Base-by-base conservation (phyloP, 257 asterid species). In the Capsicum chinense region DNA sequence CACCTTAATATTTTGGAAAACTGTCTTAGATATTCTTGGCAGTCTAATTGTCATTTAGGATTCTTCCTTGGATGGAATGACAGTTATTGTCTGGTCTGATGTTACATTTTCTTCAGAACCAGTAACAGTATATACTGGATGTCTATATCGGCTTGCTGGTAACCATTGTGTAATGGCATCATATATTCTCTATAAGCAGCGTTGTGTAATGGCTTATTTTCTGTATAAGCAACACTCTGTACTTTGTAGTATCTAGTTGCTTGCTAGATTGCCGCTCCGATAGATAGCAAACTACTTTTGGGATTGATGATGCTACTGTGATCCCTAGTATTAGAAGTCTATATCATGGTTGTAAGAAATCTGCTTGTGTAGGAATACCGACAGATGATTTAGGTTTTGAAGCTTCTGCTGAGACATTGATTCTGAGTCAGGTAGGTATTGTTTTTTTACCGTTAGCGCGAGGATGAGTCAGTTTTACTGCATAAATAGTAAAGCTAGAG, bases 81-180 rank as follows among this genome's bases (percentile, higher is more conserved):
- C 81, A 76, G 39, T 54, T 52, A 14, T 52, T 56, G 19, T 50
- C 12, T 74, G 37, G 60, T 52, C 80, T 50, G 62, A 73, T 21
- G 62, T 50, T 74, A 74, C 44, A 50, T 74, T 74, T 74, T 16
- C 60, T 73, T 50, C 80, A 6, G 80, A 50, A 74, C 21, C 80
- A 74, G 60, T 50, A 74, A 13, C 80, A 74, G 60, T 50, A 74
- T 74, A 52, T 21, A 74, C 6, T 74, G 60, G 33, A 50, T 19
- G 80, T 50, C 19, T 50, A 26, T 50, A 21, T 74, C 17, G 9
- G 15, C 15, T 63, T 21, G 3, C 70, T 12, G 44, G 62, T 21
- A 26, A 76, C 64, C 19, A 68, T 37, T 68, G 52, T 52, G 62
- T 21, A 76, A 54, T 50, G 21, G 33, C 33, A 26, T 0, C 60